Conservation (phyloP, 2,329 filamentous ascomycete genomes). For the Sporothrix protearum region DNA sequence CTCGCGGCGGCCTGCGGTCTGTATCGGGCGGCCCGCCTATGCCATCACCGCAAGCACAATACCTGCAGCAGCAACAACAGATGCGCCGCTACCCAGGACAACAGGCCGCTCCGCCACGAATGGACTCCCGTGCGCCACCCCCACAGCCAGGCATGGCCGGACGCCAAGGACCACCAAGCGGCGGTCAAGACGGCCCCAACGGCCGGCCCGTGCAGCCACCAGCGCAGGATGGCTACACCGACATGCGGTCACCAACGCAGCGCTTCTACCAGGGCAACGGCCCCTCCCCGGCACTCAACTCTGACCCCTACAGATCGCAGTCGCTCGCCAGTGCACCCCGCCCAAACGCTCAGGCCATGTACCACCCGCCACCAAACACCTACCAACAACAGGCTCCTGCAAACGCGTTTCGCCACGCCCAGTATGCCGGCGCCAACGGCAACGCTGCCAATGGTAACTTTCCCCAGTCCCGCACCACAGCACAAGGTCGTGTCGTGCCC, state of each 20-base stretch:
- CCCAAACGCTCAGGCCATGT: slow-evolving; percentile 56
- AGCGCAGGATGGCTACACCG: slow-evolving; percentile 41
- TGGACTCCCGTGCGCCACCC: slow-evolving; percentile 59
- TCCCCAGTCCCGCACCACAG: slow-evolving; percentile 70
- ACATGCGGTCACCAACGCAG: slow-evolving; percentile 47
- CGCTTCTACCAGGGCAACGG: slow-evolving; percentile 61
- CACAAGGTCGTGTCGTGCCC: slow-evolving; percentile 85
- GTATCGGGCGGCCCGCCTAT: slow-evolving; percentile 48
- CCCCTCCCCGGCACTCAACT: slow-evolving; percentile 69
- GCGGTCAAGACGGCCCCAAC: slow-evolving; percentile 29
- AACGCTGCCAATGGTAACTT: slow-evolving; percentile 29
- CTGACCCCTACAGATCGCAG: slow-evolving; percentile 85
- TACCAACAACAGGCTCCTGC: slow-evolving; percentile 65
- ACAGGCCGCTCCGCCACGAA: slow-evolving; percentile 29
- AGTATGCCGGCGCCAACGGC: slow-evolving; percentile 55
- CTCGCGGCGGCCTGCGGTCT: slow-evolving; percentile 45
- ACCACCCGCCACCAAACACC: slow-evolving; percentile 59
- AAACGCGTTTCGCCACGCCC: slow-evolving; percentile 73
- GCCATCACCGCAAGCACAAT: slow-evolving; percentile 44
- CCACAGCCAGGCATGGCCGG: slow-evolving; percentile 12
- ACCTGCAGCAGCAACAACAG: slow-evolving; percentile 47
- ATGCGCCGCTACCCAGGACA: slow-evolving; percentile 46
- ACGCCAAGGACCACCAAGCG: slow-evolving; percentile 12
- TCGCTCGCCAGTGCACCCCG: slow-evolving; percentile 77
- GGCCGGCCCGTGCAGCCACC: slow-evolving; percentile 17